Percentiles rank a stretch among this genome's conserved stretches.
Evolutionary conservation across 495 filamentous ascomycete species (phyloP).

Genomic region (Hypoxylon trugodes): DNA sequence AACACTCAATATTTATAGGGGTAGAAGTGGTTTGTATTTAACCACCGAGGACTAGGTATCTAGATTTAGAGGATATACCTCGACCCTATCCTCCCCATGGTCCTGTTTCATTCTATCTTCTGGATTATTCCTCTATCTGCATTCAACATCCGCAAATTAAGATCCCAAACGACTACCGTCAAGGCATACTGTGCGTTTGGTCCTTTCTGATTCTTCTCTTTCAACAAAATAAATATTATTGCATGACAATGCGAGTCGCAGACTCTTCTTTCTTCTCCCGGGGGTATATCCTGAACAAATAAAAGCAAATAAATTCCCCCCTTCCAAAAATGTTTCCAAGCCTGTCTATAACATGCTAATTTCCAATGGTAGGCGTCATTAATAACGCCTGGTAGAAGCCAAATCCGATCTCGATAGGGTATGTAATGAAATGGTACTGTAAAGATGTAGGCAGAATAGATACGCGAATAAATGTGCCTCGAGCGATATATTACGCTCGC

Average conservation of each 20-base stretch:
- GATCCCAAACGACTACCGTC: conserved; percentile 24
- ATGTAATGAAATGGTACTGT: conserved; percentile 9
- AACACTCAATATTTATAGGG: conserved; percentile 11
- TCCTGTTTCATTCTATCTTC: not conserved
- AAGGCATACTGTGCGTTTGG: conserved; percentile 26
- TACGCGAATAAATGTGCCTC: not conserved
- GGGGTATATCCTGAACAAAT: conserved; percentile 31
- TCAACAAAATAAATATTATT: conserved; percentile 19
- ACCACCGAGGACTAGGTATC: conserved; percentile 21
- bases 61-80: conserved; percentile 26
- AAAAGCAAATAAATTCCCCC: conserved; percentile 6
- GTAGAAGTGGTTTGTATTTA: conserved; percentile 3
- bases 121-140: not conserved
- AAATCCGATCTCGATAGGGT: conserved; percentile 8
- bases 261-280: conserved; percentile 32
- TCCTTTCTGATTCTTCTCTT: not conserved
- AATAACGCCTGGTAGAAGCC: conserved; percentile 9
- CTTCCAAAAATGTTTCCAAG: not conserved
- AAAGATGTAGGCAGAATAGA: too few relatives aligned
- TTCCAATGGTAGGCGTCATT: conserved; percentile 5
- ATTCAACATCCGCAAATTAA: not conserved
- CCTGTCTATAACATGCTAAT: conserved; percentile 13
- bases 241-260: conserved; percentile 36
- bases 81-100: conserved; percentile 3
- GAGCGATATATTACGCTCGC: conserved; percentile 24